These are phyloP conservation scores for Zychaea mexicana DNA, from an alignment of 371 early-diverging fungal genomes.

Conservation along the genomic window DNA sequence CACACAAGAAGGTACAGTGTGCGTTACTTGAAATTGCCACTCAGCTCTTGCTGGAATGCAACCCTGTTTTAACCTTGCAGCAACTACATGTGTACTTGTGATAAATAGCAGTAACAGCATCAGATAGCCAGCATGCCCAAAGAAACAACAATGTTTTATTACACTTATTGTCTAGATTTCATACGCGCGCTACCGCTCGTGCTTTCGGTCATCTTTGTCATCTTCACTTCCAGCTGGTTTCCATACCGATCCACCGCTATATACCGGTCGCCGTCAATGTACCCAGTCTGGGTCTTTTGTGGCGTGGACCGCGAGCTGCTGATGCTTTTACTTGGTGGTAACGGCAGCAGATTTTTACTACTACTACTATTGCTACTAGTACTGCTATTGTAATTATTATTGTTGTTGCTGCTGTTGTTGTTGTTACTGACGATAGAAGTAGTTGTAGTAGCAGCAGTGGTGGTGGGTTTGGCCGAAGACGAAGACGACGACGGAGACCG, in stretches of 20 bases:
- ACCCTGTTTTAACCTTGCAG: no score
- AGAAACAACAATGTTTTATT: not conserved
- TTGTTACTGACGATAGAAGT: slow-evolving; percentile 6
- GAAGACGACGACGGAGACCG: slow-evolving; percentile 11
- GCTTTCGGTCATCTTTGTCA: slow-evolving; percentile 26
- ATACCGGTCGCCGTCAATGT: slow-evolving; percentile 46
- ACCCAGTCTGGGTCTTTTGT: slow-evolving; percentile 25
- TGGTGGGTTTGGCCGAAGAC: not conserved
- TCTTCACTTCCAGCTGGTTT: slow-evolving; percentile 46
- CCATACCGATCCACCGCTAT: slow-evolving; percentile 47
- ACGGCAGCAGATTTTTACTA: not conserved
- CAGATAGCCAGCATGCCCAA: no score
- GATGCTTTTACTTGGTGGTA: not conserved
- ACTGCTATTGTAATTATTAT: not conserved
- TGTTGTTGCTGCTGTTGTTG: slow-evolving; percentile 3
- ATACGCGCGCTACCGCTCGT: slow-evolving; percentile 17
- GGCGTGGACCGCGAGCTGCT: slow-evolving; percentile 11
- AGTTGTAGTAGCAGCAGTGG: no score
- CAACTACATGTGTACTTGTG: no score
- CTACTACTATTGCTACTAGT: not conserved
- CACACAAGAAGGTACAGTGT: no score
- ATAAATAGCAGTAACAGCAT: no score
- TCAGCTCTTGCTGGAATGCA: no score
- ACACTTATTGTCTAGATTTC: not conserved
- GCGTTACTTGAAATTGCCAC: no score